Percentiles rank a stretch among this genome's conserved stretches.
These are phyloP conservation scores for Hamamelis virginiana DNA, from an alignment of 164 flowering plant species.

Conservation along the genomic window DNA sequence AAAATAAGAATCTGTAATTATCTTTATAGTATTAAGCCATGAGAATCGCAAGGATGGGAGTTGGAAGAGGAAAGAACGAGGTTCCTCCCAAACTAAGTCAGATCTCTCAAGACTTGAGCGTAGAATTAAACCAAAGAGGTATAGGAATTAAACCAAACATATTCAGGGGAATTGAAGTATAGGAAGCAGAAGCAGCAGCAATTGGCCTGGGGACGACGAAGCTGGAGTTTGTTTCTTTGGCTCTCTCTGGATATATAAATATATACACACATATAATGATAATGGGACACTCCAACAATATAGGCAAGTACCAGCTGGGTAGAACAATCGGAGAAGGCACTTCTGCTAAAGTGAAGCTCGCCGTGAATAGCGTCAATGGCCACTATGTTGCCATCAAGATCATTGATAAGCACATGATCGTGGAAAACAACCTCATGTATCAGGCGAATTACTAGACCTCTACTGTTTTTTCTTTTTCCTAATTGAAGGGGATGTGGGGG, in stretches of 20 bases:
- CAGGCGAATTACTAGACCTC: slow-evolving; percentile 38
- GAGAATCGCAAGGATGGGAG: not conserved
- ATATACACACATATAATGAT: too few relatives aligned
- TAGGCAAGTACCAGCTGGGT: slow-evolving; percentile 63
- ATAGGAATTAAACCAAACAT: slow-evolving; percentile 5
- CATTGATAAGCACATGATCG: slow-evolving; percentile 65
- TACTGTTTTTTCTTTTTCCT: not conserved
- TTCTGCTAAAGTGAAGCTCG: slow-evolving; percentile 80
- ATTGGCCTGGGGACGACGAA: not conserved
- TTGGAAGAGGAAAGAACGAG: not conserved
- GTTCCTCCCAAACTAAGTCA: not conserved
- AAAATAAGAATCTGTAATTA: too few relatives aligned
- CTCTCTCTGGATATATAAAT: too few relatives aligned
- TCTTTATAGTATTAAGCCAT: slow-evolving; percentile 1
- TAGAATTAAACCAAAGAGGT: not conserved
- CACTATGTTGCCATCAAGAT: slow-evolving; percentile 65
- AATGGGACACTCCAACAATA: slow-evolving; percentile 48
- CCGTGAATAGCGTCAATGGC: slow-evolving; percentile 36
- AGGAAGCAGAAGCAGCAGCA: slow-evolving; percentile 5
- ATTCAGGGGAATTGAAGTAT: not conserved
- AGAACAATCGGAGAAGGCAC: slow-evolving; percentile 72
- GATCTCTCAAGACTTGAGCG: not conserved
- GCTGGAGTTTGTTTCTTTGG: not conserved
- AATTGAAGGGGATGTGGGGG: not conserved
- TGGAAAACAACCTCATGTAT: slow-evolving; percentile 48